These are phyloP conservation scores for Pythium aphanidermatum DNA, from an alignment of 352 stramenopile species.

Conservation along the genomic window DNA sequence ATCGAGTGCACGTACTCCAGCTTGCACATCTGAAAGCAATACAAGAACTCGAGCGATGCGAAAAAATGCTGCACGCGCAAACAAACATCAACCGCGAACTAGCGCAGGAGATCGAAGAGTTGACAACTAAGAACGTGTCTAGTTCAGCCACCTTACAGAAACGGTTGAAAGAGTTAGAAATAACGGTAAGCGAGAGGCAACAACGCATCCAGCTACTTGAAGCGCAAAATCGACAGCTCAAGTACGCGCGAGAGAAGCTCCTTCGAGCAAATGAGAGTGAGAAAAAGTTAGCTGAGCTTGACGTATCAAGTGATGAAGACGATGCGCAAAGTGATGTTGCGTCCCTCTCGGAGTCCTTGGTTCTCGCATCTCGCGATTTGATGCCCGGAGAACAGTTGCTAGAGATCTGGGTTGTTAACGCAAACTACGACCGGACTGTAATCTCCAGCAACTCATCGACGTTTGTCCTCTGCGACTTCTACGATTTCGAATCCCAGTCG, in stretches of 20 bases:
- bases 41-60: constrained; percentile 88
- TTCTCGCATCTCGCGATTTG: constrained; percentile 55
- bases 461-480: constrained; percentile 93
- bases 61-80: constrained; percentile 93
- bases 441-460: constrained; percentile 75
- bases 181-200: constrained; percentile 74
- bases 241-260: constrained; percentile 65
- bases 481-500: constrained; percentile 92
- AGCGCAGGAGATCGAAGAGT: constrained; percentile 86
- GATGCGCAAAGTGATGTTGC: constrained; percentile 30
- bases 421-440: constrained; percentile 57
- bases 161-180: constrained; percentile 82
- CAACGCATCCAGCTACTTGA: constrained; percentile 80
- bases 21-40: constrained; percentile 86
- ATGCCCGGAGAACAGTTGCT: constrained; percentile 86
- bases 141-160: constrained; percentile 68
- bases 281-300: constrained; percentile 20
- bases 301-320: constrained; percentile 33
- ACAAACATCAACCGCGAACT: constrained; percentile 93
- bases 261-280: constrained; percentile 15
- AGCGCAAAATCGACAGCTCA: constrained; percentile 82
- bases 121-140: constrained; percentile 65
- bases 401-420: constrained; percentile 84
- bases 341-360: constrained; percentile 62
- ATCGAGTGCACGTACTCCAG: constrained; percentile 85